Evolutionary conservation across 1,284 basidiomycete species (phyloP), one percentile per base, ranked within the genome.

Genomic region (Earliella scabrosa): DNA sequence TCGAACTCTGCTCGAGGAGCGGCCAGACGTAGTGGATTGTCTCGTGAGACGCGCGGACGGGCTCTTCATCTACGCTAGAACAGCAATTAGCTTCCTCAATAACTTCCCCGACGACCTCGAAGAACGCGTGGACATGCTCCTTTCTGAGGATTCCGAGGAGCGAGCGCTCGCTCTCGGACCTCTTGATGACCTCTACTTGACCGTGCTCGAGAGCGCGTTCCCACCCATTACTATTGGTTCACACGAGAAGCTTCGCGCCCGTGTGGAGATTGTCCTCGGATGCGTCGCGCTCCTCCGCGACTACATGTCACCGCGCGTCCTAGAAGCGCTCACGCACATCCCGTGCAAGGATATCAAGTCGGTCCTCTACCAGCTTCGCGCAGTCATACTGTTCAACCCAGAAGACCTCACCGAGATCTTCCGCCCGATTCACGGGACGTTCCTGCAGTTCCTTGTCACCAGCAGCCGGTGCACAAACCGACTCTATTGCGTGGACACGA

Each of bases 381-480:
- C 52, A 24, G 40, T 52, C 24, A 16, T 61, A 8, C 6, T 50
- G 9, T 27, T 39, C 34, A 38, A 48, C 34, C 32, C 26, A 0
- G 24, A 55, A 27, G 47, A 61, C 29, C 14, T 18, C 18, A 39
- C 52, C 23, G 44, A 21, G 3, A 18, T 26, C 20, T 43, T 58
- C 41, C 48, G 52, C 21, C 48, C 52, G 9, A 16, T 49, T 10
- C 55, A 57, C 26, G 55, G 44, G 24, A 54, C 56, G 29, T 55
- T 61, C 41, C 34, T 41, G 27, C 59, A 46, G 35, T 61, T 61
- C 31, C 50, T 61, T 27, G 20, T 57, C 46, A 44, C 39, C 45
- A 38, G 31, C 34, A 8, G 21, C 14, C 43, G 49, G 5, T 58
- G 56, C 49, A 49, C 52, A 2, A 51, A 55, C n/a, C 23, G 21